phyloP scores from a whole-genome alignment of 2,329 filamentous ascomycete species.

The Aureobasidium sp. region DNA sequence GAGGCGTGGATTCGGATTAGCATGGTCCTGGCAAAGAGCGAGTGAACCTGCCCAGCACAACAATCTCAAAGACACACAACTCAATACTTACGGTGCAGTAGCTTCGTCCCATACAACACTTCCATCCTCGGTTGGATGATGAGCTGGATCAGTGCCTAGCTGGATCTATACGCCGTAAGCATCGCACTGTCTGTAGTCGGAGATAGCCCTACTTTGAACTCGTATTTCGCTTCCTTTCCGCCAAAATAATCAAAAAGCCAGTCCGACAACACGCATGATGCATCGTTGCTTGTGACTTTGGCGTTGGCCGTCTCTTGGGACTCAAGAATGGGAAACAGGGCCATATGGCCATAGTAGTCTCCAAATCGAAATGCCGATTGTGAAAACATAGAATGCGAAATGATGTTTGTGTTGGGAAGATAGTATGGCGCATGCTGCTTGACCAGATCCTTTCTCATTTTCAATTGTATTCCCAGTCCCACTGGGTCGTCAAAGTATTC shows the following conservation, averaged over 20 bases:
- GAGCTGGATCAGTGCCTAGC: slow-evolving; percentile 25
- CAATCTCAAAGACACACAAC: no score
- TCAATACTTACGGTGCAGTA: slow-evolving; percentile 27
- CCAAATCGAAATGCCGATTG: slow-evolving; percentile 30
- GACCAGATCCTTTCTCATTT: slow-evolving; percentile 28
- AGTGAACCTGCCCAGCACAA: no score
- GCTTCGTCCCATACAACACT: slow-evolving; percentile 29
- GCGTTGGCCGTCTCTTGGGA: slow-evolving; percentile 20
- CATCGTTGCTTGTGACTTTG: slow-evolving; percentile 23
- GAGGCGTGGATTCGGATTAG: no score
- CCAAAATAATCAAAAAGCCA: slow-evolving; percentile 27
- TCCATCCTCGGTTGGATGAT: slow-evolving; percentile 29
- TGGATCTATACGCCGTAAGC: slow-evolving; percentile 23
- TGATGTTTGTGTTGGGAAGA: slow-evolving; percentile 33
- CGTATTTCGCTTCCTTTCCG: slow-evolving; percentile 25
- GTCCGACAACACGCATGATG: slow-evolving; percentile 23
- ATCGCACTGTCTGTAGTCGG: not conserved
- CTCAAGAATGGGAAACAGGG: slow-evolving; percentile 25
- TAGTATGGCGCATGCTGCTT: slow-evolving; percentile 26
- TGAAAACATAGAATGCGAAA: slow-evolving; percentile 28
- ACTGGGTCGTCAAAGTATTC: slow-evolving; percentile 25
- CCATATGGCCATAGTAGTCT: slow-evolving; percentile 27
- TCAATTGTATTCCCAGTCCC: slow-evolving; percentile 21
- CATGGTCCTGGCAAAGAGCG: no score
- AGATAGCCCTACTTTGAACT: slow-evolving; percentile 23